phyloP scores from a whole-genome alignment of 306 rosid species.

The Cucumis melo region DNA sequence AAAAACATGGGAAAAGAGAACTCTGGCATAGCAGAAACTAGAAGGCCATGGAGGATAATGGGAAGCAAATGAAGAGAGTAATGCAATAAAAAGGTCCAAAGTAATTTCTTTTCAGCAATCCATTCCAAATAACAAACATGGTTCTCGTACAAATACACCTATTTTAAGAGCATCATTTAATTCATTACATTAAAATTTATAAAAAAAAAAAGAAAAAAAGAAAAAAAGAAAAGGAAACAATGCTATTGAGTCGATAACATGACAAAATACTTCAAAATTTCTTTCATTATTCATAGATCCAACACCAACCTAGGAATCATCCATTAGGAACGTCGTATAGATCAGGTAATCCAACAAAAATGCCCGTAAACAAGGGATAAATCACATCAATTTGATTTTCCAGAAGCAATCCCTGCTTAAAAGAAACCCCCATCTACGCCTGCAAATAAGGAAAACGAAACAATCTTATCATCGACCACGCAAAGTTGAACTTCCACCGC shows the following conservation, averaged over 20 bases:
- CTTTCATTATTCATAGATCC: conserved; percentile 2
- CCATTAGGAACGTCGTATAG: background rate
- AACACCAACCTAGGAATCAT: background rate
- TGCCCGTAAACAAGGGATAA: background rate
- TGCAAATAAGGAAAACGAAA: background rate
- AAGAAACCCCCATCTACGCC: conserved; percentile 5
- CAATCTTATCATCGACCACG: background rate
- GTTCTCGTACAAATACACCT: background rate
- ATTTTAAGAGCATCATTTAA: background rate
- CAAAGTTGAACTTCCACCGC: background rate
- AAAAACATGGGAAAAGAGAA: background rate
- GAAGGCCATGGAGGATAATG: background rate
- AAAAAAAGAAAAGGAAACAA: background rate
- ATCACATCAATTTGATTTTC: background rate
- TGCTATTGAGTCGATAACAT: conserved; percentile 8
- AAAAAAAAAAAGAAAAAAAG: no score
- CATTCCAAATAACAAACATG: background rate
- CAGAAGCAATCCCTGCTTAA: background rate
- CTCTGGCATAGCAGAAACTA: background rate
- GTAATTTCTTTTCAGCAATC: background rate
- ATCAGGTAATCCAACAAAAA: conserved; percentile 2
- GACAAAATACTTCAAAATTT: background rate
- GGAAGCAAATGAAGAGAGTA: background rate
- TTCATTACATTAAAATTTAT: background rate
- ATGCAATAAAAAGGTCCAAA: background rate